Evolutionary conservation across 2,329 filamentous ascomycete species (phyloP), one percentile per base, ranked within the genome.

Genomic region (Pseudocercospora ulei): DNA sequence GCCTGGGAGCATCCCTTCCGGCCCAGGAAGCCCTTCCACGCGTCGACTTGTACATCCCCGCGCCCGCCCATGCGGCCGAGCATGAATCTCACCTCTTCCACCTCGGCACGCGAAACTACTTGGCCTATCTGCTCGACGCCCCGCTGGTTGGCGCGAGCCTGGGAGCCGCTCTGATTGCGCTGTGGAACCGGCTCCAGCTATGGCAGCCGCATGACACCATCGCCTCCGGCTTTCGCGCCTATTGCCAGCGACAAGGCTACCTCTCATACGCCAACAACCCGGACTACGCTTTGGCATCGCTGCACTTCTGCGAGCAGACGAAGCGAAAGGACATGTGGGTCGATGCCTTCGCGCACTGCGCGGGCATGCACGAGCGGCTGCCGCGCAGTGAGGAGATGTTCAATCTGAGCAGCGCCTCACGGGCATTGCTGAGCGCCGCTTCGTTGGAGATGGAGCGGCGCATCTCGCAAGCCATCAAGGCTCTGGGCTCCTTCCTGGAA

Each of bases 271-370:
- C 71, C 2, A 72, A 76, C 43, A 74, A 76, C 43, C 74, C 79
- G 0, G 70, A 77, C 35, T 76, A 86, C 54, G 77, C 82, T 0
- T 57, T 86, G 23, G 81, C 77, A 0, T 65, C 78, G 28, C 62
- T 88, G 7, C 72, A 72, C 35, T 69, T 85, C 27, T 76, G 80
- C 1, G 82, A 88, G 53, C 64, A 69, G 13, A 78, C 77, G 47
- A 70, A 73, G 35, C 60, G 80, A 16, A 67, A 65, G 37, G 69
- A 75, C n/a, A 61, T 83, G 7, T 88, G 83, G 66, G 70, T 77
- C 7, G 72, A 82, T 52, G 77, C 82, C 0, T 85, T 87, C 59
- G 70, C 73, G 8, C 83, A 90, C 54, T 85, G 82, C 54, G 78
- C 80, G 22, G 83, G 82, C 27, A 86, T 88, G 82, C 73, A 72